Percentiles rank a stretch among this genome's conserved stretches.
Evolutionary conservation across 2,329 filamentous ascomycete species (phyloP).

Genomic region (Penicillium griseofulvum): DNA sequence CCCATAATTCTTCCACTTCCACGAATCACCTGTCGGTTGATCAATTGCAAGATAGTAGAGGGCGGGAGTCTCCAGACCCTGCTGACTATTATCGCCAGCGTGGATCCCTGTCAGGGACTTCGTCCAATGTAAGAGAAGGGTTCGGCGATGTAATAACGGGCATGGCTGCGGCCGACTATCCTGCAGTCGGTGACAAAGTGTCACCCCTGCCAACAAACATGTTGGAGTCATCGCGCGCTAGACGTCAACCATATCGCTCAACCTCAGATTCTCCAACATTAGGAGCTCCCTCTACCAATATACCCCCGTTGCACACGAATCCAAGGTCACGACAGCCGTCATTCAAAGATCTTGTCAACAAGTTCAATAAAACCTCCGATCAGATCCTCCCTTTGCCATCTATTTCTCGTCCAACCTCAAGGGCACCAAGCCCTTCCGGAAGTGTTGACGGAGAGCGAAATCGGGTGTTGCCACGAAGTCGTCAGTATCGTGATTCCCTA

Average conservation of each 20-base stretch:
- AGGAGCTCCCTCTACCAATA: conserved; percentile 18
- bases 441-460: conserved; percentile 29
- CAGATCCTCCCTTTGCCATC: conserved; percentile 44
- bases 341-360: conserved; percentile 76
- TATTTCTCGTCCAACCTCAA: conserved; percentile 32
- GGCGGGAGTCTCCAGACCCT: conserved; percentile 42
- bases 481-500: conserved; percentile 21
- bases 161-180: conserved; percentile 19
- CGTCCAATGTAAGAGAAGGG: conserved; percentile 26
- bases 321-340: conserved; percentile 57
- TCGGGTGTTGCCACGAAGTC: conserved; percentile 27
- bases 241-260: conserved; percentile 31
- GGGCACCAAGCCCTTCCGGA: conserved; percentile 36
- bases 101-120: conserved; percentile 33
- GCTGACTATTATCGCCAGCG: conserved; percentile 52
- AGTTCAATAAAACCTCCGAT: conserved; percentile 66
- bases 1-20: conserved; percentile 9
- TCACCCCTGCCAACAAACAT: conserved; percentile 29
- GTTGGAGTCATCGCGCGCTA: conserved; percentile 21
- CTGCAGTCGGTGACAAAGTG: conserved; percentile 18
- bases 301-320: conserved; percentile 11
- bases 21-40: conserved; percentile 21
- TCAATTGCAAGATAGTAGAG: conserved; percentile 12
- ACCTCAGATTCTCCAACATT: conserved; percentile 31
- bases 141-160: conserved; percentile 18